Conservation (phyloP, 768 basidiomycete species). For the Trichaptum fuscoviolaceum region DNA sequence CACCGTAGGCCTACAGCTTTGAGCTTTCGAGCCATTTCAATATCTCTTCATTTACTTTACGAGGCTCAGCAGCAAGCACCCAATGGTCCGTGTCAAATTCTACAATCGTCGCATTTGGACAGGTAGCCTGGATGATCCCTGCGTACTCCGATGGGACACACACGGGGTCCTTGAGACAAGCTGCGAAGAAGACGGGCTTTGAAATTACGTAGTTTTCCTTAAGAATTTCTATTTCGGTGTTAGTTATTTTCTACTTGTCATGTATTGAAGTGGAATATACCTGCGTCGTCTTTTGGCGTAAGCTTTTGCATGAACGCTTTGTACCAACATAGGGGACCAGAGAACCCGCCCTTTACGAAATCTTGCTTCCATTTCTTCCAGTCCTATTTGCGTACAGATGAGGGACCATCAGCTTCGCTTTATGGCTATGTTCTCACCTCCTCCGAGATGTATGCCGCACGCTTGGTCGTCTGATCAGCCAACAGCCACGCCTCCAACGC, state of each 20-base stretch:
- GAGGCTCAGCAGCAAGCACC: conserved; percentile 28
- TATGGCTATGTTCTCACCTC: conserved; percentile 20
- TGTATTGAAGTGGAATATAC: conserved; percentile 14
- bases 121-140: conserved; percentile 22
- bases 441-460: conserved; percentile 26
- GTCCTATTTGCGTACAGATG: conserved; percentile 20
- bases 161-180: conserved; percentile 29
- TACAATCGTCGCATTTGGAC: conserved; percentile 22
- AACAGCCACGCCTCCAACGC: conserved; percentile 32
- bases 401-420: neutral
- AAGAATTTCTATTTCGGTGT: conserved; percentile 9
- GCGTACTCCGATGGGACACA: conserved; percentile 22
- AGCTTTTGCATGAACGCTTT: conserved; percentile 22
- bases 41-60: conserved; percentile 31
- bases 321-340: conserved; percentile 32
- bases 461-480: conserved; percentile 21
- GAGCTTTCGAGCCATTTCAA: conserved; percentile 24
- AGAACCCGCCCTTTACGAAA: conserved; percentile 25
- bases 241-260: neutral
- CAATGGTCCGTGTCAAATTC: conserved; percentile 36
- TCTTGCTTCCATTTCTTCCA: conserved; percentile 13
- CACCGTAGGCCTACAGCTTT: neutral
- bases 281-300: conserved; percentile 28
- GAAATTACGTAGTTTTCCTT: conserved; percentile 23
- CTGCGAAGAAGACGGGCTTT: conserved; percentile 35